Percentiles rank a stretch among this genome's conserved stretches.
Evolutionary conservation across 192 early-diverging fungal genomes (phyloP).

Genomic region (Linnemannia exigua): DNA sequence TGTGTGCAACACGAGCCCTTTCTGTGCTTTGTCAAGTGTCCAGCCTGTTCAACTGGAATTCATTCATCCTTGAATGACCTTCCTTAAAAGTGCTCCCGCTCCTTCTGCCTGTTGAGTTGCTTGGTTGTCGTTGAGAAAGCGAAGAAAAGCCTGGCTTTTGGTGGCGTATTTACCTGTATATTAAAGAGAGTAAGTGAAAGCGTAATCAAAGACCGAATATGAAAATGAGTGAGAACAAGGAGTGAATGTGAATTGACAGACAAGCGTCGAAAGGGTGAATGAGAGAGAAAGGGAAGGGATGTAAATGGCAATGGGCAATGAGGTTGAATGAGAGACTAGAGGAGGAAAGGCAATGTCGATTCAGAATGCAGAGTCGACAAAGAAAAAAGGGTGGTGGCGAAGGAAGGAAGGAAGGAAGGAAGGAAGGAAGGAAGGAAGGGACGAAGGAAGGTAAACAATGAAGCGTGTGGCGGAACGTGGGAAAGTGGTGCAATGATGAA

Average conservation of each 20-base stretch:
- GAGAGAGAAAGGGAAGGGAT: not conserved
- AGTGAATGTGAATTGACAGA: not conserved
- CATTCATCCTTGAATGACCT: not conserved
- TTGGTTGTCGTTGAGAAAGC: not conserved
- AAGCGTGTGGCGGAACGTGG: too few species aligned
- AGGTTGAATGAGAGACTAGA: too few species aligned
- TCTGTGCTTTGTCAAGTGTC: not conserved
- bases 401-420: not conserved
- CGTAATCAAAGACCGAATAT: not conserved
- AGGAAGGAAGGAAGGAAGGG: not conserved
- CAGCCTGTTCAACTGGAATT: not conserved
- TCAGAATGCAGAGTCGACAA: not conserved
- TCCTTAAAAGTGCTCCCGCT: not conserved
- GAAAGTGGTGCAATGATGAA: too few species aligned
- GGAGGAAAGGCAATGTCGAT: not conserved
- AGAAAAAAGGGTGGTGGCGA: not conserved
- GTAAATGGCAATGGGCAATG: not conserved
- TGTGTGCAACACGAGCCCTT: not conserved
- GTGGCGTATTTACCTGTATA: not conserved
- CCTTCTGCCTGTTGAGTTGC: not conserved
- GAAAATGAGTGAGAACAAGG: not conserved
- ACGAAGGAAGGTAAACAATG: too few species aligned
- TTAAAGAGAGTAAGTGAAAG: not conserved
- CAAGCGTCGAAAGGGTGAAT: not conserved
- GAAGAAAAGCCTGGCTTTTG: not conserved